A percentile compares a stretch with the other conserved stretches of the same genome.
These are phyloP conservation scores for Candida caryicola DNA, from an alignment of 805 yeast species.

Conservation along the genomic window DNA sequence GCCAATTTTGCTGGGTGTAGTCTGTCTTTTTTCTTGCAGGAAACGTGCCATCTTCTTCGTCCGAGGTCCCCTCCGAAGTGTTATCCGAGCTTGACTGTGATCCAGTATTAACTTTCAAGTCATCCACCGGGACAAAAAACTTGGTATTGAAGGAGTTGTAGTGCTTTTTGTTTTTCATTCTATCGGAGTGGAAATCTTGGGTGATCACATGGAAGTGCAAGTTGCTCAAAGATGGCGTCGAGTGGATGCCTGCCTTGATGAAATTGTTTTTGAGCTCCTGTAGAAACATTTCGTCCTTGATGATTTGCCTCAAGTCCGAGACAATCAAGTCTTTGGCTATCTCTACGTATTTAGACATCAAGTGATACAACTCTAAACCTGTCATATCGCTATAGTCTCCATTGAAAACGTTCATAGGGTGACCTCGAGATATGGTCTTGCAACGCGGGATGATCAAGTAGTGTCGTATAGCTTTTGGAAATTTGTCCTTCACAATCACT, in stretches of 20 bases:
- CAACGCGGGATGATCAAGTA: conserved; percentile 58
- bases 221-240: conserved; percentile 66
- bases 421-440: conserved; percentile 34
- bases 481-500: conserved; percentile 57
- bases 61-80: conserved; percentile 3
- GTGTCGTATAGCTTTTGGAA: conserved; percentile 63
- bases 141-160: conserved; percentile 66
- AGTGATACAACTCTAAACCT: conserved; percentile 23
- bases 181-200: conserved; percentile 53
- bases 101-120: conserved; percentile 20
- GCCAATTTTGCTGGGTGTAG: conserved; percentile 15
- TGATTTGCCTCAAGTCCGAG: conserved; percentile 16
- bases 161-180: conserved; percentile 61
- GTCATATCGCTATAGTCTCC: conserved; percentile 15
- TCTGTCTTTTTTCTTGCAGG: conserved; percentile 15
- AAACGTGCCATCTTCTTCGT: conserved; percentile 1
- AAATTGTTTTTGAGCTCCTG: conserved; percentile 20
- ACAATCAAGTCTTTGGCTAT: conserved; percentile 32
- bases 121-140: conserved; percentile 59
- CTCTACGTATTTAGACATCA: conserved; percentile 31
- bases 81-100: conserved; percentile 10
- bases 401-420: conserved; percentile 53
- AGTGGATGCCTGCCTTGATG: conserved; percentile 62
- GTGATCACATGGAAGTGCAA: conserved; percentile 74
- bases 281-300: conserved; percentile 5